Conservation (phyloP, 1,284 basidiomycete species). For the Apiotrichum siamense region DNA sequence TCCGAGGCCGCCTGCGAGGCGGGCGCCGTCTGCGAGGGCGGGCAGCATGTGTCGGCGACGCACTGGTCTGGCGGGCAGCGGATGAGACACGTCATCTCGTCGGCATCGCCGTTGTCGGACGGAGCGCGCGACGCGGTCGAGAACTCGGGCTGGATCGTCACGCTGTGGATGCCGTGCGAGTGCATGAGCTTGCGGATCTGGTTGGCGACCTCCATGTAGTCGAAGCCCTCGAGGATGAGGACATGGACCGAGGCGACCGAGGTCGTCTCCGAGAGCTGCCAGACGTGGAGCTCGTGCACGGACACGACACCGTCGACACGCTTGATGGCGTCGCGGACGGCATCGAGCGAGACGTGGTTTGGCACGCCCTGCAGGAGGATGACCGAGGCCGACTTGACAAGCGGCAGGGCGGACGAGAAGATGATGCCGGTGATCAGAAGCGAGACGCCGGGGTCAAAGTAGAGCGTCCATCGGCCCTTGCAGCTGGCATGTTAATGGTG, state of each 20-base stretch:
- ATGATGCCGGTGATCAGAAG: conserved; percentile 95
- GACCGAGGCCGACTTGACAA: conserved; percentile 90
- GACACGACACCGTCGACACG: conserved; percentile 80
- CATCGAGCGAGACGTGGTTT: conserved; percentile 76
- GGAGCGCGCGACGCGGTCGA: conserved; percentile 14
- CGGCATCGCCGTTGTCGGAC: conserved; percentile 14
- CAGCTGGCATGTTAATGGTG: conserved; percentile 19
- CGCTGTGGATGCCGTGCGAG: conserved; percentile 85
- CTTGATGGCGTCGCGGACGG: conserved; percentile 72
- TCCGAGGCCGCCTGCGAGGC: conserved; percentile 16
- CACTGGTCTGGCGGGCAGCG: conserved; percentile 48
- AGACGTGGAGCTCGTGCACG: conserved; percentile 92
- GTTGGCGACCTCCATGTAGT: conserved; percentile 86
- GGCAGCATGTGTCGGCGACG: conserved; percentile 46
- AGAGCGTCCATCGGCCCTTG: conserved; percentile 59
- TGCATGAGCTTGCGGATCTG: conserved; percentile 80
- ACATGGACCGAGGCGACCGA: conserved; percentile 96
- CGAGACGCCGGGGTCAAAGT: conserved; percentile 90
- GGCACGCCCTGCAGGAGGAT: conserved; percentile 98
- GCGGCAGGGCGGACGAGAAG: conserved; percentile 87
- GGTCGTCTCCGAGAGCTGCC: conserved; percentile 85
- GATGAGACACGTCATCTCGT: conserved; percentile 43
- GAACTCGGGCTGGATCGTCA: conserved; percentile 63
- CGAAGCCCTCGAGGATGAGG: conserved; percentile 64
- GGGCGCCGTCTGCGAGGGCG: conserved; percentile 20